phyloP scores from a whole-genome alignment of 2,329 filamentous ascomycete species.

The Cyphellophora europaea region DNA sequence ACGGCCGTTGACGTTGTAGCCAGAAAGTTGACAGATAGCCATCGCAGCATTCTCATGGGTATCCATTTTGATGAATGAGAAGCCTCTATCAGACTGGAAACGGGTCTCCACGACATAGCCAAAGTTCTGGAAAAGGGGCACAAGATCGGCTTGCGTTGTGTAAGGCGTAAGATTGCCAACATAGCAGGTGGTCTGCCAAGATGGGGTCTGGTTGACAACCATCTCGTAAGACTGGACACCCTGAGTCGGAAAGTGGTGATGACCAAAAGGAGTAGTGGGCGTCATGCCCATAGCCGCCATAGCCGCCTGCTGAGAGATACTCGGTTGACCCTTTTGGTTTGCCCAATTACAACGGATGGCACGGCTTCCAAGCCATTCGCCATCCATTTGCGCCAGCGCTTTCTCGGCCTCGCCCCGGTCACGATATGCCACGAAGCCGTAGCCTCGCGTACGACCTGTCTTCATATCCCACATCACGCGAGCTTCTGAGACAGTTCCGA shows the following conservation, averaged over 20 bases:
- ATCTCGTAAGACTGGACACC: conserved; percentile 97
- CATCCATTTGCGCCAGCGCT: conserved; percentile 94
- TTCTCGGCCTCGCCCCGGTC: conserved; percentile 92
- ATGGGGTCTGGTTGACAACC: conserved; percentile 87
- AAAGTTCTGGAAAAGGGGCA: conserved; percentile 98
- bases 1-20: conserved; percentile 94
- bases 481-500: conserved; percentile 91
- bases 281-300: conserved; percentile 98
- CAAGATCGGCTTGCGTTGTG: conserved; percentile 89
- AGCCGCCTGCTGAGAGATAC: conserved; percentile 92
- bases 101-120: conserved; percentile 95
- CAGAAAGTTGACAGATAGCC: conserved; percentile 95
- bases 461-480: conserved; percentile 99
- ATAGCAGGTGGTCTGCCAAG: conserved; percentile 98
- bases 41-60: conserved; percentile 95
- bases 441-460: conserved; percentile 91
- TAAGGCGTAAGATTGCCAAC: conserved; percentile 97
- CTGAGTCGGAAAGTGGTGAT: conserved; percentile 96
- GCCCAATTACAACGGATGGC: conserved; percentile 99
- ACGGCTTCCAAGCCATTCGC: conserved; percentile 95
- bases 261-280: conserved; percentile 88
- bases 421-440: conserved; percentile 95
- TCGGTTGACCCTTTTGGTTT: conserved; percentile 99
- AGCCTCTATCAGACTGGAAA: conserved; percentile 95
- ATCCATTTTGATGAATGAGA: conserved; percentile 99